Evolutionary conservation across 1,284 basidiomycete species (phyloP), one percentile per base, ranked within the genome.

Genomic region (Schizophyllum amplum): DNA sequence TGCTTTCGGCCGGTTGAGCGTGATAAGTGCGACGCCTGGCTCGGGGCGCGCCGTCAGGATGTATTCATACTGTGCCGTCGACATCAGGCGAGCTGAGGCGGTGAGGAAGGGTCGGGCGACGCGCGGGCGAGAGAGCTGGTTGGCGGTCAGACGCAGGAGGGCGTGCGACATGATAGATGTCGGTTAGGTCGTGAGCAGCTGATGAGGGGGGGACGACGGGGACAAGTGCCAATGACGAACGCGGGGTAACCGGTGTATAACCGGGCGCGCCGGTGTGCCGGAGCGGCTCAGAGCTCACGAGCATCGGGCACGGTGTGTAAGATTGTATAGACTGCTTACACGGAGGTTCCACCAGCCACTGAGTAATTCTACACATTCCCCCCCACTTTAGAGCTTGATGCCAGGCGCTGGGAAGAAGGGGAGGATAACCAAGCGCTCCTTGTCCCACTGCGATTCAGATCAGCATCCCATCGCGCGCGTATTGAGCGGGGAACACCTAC

Each of bases 1-100:
- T 23, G 93, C 93, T 69, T 97, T 98, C 53, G 97, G 96, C 57
- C 96, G 82, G 78, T 99, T 98, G 67, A 99, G 82, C 15, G 91
- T 93, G 71, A 99, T 85, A 64, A 98, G 87, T 7, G 84, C 80
- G 54, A 99, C 94, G 54, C 83, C 83, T 23, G 85, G 80, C 57
- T 84, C 79, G 5, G 92, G 90, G 55, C 78, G 77, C 4, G 89
- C 85, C 33, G 87, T 81, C 59, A 94, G 75, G 70, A 95, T 90
- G 71, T 87, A 80, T 62, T 84, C 78, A 73, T 90, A 91, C 55
- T 72, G 65, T 7, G 70, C 52, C 21, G 64, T 66, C 33, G 76
- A 78, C 76, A 78, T 77, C 58, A 73, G 62, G 57, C 73, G 69
- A 52, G 51, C 47, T 52, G n/a, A 49, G 5, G 6, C 17, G 6